These are phyloP conservation scores for Pseudovirgaria hyperparasitica DNA, from an alignment of 2,329 filamentous ascomycete genomes.

Conservation along the genomic window DNA sequence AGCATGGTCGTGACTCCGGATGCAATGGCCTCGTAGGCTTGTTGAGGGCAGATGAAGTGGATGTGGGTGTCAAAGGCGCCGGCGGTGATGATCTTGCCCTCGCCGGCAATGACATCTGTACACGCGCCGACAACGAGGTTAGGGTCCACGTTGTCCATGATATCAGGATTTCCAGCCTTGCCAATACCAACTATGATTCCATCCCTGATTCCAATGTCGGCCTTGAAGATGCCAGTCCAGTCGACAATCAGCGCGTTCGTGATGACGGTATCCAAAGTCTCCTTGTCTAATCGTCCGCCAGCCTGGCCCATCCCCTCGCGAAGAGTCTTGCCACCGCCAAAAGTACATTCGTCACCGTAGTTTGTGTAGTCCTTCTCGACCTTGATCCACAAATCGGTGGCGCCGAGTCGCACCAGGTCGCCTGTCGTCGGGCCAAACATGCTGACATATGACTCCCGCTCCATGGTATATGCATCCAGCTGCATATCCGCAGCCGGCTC, in stretches of 20 bases:
- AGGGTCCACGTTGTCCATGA: slow-evolving; percentile 76
- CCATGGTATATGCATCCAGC: slow-evolving; percentile 56
- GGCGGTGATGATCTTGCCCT: slow-evolving; percentile 81
- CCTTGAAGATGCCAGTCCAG: slow-evolving; percentile 89
- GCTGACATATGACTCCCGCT: slow-evolving; percentile 61
- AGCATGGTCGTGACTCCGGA: slow-evolving; percentile 84
- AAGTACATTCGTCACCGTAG: slow-evolving; percentile 90
- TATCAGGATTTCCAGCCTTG: slow-evolving; percentile 92
- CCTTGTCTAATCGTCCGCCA: slow-evolving; percentile 56
- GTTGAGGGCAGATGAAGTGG: slow-evolving; percentile 91
- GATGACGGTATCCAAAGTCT: slow-evolving; percentile 72
- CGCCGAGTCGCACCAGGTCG: slow-evolving; percentile 68
- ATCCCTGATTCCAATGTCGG: slow-evolving; percentile 85
- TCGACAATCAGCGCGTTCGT: slow-evolving; percentile 85
- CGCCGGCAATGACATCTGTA: slow-evolving; percentile 84
- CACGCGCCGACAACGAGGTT: slow-evolving; percentile 74
- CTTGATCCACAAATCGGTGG: slow-evolving; percentile 79
- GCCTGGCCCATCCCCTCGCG: slow-evolving; percentile 95
- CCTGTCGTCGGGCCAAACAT: slow-evolving; percentile 94
- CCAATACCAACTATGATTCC: slow-evolving; percentile 80
- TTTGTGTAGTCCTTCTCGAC: slow-evolving; percentile 75
- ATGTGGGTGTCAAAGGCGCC: slow-evolving; percentile 86
- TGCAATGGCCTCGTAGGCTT: slow-evolving; percentile 69
- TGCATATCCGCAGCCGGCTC: slow-evolving; percentile 49
- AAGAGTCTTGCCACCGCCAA: slow-evolving; percentile 87